Conservation (phyloP, 345 rosid species). For the Nasturtium officinale region DNA sequence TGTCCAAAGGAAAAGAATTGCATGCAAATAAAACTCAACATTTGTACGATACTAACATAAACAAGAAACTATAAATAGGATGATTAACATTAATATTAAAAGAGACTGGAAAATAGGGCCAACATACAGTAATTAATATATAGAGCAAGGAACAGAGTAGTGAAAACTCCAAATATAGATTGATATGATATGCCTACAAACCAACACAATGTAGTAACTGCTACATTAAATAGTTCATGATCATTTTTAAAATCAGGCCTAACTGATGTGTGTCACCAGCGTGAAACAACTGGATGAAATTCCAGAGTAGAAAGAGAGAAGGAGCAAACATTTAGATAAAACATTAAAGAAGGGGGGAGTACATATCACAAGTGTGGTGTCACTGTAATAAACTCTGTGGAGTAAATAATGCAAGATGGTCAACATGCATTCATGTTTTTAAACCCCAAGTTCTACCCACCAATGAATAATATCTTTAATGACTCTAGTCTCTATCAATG, state of each 20-base stretch:
- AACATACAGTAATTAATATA: background rate
- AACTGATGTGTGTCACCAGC: constrained; percentile 25
- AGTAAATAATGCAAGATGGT: constrained; percentile 43
- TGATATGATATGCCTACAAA: constrained; percentile 34
- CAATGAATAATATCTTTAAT: constrained; percentile 26
- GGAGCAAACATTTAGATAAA: constrained; percentile 12
- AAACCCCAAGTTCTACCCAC: constrained; percentile 41
- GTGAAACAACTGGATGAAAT: constrained; percentile 15
- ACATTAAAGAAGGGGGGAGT: constrained; percentile 33
- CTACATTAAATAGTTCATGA: constrained; percentile 24
- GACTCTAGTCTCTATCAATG: constrained; percentile 10
- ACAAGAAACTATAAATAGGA: background rate
- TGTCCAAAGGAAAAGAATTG: background rate
- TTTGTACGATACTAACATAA: background rate
- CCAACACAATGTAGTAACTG: constrained; percentile 30
- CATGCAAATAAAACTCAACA: background rate
- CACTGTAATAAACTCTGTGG: constrained; percentile 34
- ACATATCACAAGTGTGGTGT: constrained; percentile 29
- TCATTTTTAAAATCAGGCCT: constrained; percentile 17
- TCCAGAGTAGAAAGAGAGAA: constrained; percentile 19
- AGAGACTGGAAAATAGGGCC: background rate
- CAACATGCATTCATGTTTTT: constrained; percentile 40
- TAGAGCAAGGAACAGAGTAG: constrained; percentile 30
- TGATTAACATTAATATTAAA: constrained; percentile 24
- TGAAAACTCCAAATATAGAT: constrained; percentile 27